Conservation (phyloP, 768 basidiomycete genomes). For the Dentipellis sp. region DNA sequence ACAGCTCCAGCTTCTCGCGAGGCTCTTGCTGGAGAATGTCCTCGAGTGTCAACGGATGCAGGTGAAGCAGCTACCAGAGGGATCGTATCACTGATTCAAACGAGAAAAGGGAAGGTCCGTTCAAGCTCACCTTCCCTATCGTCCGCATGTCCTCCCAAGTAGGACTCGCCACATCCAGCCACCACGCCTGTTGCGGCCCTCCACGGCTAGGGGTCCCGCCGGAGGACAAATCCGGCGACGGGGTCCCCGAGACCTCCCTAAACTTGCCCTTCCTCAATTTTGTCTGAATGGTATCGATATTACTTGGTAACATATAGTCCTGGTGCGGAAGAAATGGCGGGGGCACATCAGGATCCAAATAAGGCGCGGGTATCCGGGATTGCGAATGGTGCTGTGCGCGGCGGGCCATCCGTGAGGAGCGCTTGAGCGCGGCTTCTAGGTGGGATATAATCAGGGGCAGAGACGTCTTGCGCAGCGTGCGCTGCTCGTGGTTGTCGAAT, state of each 20-base stretch:
- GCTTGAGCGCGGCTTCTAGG: slow-evolving; percentile 12
- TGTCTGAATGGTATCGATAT: neutral
- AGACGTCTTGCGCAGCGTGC: slow-evolving; percentile 13
- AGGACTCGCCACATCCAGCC: slow-evolving; percentile 83
- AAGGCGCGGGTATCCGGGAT: slow-evolving; percentile 4
- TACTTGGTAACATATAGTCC: slow-evolving; percentile 28
- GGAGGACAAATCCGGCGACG: neutral
- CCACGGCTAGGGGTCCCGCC: neutral
- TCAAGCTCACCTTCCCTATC: slow-evolving; percentile 60
- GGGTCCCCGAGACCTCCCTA: neutral
- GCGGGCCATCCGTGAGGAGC: neutral
- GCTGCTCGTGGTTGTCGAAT: slow-evolving; percentile 2
- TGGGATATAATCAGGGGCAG: slow-evolving; percentile 10
- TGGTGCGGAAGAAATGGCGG: slow-evolving; percentile 14
- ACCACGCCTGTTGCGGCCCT: slow-evolving; percentile 60
- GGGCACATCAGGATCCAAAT: slow-evolving; percentile 2
- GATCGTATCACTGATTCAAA: neutral
- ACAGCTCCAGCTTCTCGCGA: slow-evolving; percentile 84
- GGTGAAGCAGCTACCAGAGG: slow-evolving; percentile 54
- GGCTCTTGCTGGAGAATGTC: slow-evolving; percentile 90
- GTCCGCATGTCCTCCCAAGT: slow-evolving; percentile 82
- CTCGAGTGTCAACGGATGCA: slow-evolving; percentile 90
- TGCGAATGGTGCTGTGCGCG: neutral
- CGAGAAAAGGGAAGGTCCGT: neutral
- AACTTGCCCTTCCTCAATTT: neutral